phyloP scores from a whole-genome alignment of 2,329 filamentous ascomycete species.

The Aspergillus glaucus region DNA sequence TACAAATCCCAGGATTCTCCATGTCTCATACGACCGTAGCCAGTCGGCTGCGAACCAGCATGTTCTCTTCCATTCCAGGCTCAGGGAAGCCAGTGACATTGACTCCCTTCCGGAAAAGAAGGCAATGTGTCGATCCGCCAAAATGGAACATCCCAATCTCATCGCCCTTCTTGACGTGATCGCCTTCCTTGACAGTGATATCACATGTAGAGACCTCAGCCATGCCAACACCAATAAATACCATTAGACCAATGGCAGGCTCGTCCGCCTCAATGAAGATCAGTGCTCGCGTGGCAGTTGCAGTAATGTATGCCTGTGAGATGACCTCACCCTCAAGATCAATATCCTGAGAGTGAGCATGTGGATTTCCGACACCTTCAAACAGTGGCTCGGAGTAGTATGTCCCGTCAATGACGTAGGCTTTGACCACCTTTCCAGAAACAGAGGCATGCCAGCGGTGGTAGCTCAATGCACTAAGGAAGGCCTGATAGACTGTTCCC shows the following conservation, averaged over 20 bases:
- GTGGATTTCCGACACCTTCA: conserved; percentile 37
- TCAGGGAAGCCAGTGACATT: conserved; percentile 23
- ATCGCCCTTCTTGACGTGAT: conserved; percentile 63
- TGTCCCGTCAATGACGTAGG: conserved; percentile 56
- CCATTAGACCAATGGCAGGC: conserved; percentile 59
- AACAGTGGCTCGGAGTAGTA: conserved; percentile 61
- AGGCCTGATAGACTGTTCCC: conserved; percentile 65
- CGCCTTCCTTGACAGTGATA: conserved; percentile 60
- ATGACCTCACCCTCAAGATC: conserved; percentile 19
- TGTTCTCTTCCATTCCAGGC: conserved; percentile 16
- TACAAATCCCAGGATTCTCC: no score
- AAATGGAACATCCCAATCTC: conserved; percentile 75
- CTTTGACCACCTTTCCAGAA: conserved; percentile 53
- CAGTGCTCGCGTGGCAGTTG: conserved; percentile 62
- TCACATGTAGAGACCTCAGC: conserved; percentile 69
- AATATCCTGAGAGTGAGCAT: conserved; percentile 21
- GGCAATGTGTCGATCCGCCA: conserved; percentile 64
- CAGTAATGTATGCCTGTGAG: conserved; percentile 60
- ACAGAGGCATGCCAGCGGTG: conserved; percentile 69
- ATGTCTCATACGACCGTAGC: conserved; percentile 5
- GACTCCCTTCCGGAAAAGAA: conserved; percentile 51
- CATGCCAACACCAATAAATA: conserved; percentile 68
- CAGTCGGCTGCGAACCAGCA: conserved; percentile 21
- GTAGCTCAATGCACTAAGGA: conserved; percentile 61
- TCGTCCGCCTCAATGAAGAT: conserved; percentile 68